These are phyloP conservation scores for Paracoccidioides lutzii DNA, from an alignment of 2,329 filamentous ascomycete species.

Conservation along the genomic window DNA sequence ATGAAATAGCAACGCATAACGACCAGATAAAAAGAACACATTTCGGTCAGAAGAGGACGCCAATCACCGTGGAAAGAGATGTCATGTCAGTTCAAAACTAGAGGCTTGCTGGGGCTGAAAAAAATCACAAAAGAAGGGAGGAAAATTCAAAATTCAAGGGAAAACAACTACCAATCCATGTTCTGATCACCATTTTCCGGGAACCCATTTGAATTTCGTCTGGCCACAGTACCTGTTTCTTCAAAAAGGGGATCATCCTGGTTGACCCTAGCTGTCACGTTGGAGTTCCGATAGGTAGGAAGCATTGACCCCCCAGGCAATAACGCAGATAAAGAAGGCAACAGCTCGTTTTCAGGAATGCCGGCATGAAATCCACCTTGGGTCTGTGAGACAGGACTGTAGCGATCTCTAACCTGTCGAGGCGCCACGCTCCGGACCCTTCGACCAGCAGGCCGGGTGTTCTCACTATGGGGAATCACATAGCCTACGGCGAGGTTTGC, in stretches of 20 bases:
- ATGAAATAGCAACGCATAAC: background rate
- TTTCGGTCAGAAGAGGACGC: background rate
- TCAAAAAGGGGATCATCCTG: background rate
- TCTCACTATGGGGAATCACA: background rate
- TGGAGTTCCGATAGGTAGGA: background rate
- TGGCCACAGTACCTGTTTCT: background rate
- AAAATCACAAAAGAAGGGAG: background rate
- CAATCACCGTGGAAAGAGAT: background rate
- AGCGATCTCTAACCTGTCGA: background rate
- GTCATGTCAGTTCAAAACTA: background rate
- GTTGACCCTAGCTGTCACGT: too few relatives aligned
- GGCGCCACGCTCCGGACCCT: background rate
- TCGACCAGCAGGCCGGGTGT: background rate
- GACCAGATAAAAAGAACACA: background rate
- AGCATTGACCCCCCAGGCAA: background rate
- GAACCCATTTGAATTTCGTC: background rate
- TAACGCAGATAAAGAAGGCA: background rate
- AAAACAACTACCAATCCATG: background rate
- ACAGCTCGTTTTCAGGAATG: background rate
- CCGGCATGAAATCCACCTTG: background rate
- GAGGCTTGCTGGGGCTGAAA: background rate
- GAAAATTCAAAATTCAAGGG: background rate
- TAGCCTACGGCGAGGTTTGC: background rate
- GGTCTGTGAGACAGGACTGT: background rate
- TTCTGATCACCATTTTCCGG: background rate